phyloP scores from a whole-genome alignment of 495 filamentous ascomycete genomes.

The Aspergillus steynii region DNA sequence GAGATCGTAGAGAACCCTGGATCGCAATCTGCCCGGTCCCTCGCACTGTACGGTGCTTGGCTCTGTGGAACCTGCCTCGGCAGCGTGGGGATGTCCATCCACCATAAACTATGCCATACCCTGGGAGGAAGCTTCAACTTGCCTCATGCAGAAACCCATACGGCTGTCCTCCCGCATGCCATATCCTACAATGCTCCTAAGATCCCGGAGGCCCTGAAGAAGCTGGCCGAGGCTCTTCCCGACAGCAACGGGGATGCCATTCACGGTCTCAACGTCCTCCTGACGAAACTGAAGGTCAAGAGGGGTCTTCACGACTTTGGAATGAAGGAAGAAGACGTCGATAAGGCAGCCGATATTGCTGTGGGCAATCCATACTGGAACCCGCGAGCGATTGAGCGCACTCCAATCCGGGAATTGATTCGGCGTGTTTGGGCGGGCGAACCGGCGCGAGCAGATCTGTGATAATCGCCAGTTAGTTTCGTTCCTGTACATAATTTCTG shows the following conservation, averaged over 20 bases:
- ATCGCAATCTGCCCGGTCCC: constrained; percentile 51
- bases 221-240: constrained; percentile 58
- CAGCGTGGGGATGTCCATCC: constrained; percentile 67
- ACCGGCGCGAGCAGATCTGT: constrained; percentile 58
- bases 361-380: constrained; percentile 67
- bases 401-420: constrained; percentile 61
- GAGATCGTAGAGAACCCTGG: constrained; percentile 52
- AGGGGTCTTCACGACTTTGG: constrained; percentile 58
- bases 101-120: constrained; percentile 72
- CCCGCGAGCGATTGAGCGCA: constrained; percentile 57
- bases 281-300: constrained; percentile 58
- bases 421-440: constrained; percentile 70
- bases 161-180: constrained; percentile 65
- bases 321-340: constrained; percentile 67
- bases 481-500: constrained; percentile 1
- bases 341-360: constrained; percentile 66
- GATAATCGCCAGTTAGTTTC: constrained; percentile 10
- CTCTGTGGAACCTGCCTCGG: constrained; percentile 65
- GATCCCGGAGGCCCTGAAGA: constrained; percentile 59
- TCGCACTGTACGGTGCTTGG: constrained; percentile 67
- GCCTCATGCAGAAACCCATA: constrained; percentile 70
- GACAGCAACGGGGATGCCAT: constrained; percentile 60
- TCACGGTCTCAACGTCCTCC: constrained; percentile 59
- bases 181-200: constrained; percentile 67
- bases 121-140: constrained; percentile 69